Percentiles rank a stretch among this genome's conserved stretches.
Evolutionary conservation across 2,329 filamentous ascomycete genomes (phyloP).

Genomic region (Colletotrichum salicis): DNA sequence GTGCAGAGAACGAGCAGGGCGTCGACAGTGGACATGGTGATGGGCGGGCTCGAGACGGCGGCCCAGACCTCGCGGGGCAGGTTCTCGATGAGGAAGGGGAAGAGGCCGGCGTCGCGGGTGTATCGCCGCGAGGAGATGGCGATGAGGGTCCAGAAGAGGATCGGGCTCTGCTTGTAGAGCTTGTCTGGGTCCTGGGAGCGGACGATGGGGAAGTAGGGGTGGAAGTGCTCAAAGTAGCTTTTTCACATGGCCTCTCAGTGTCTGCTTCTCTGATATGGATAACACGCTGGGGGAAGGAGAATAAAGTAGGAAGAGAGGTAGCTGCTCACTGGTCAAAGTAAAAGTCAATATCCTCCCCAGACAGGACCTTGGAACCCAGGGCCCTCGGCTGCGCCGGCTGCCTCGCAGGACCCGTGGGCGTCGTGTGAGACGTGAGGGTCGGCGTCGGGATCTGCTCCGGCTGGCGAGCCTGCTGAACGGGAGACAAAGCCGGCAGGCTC

Average conservation of each 20-base stretch:
- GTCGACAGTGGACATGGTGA: conserved; percentile 61
- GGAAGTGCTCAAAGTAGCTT: conserved; percentile 64
- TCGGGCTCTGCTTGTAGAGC: conserved; percentile 57
- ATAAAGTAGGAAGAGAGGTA: background rate
- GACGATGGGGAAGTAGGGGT: conserved; percentile 63
- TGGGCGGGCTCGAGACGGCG: conserved; percentile 53
- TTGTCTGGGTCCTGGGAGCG: conserved; percentile 61
- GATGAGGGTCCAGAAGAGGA: conserved; percentile 67
- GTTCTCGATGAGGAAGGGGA: conserved; percentile 58
- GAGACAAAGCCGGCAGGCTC: conserved; percentile 29
- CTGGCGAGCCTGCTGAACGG: conserved; percentile 14
- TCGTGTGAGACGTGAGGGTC: conserved; percentile 42
- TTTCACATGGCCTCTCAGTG: background rate
- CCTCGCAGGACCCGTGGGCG: conserved; percentile 41
- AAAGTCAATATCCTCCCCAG: conserved; percentile 64
- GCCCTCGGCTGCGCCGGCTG: conserved; percentile 53
- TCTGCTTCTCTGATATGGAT: background rate
- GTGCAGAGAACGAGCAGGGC: conserved; percentile 61
- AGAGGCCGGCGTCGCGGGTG: conserved; percentile 52
- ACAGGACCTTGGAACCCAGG: conserved; percentile 58
- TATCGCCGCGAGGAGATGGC: conserved; percentile 62
- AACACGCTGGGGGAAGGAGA: background rate
- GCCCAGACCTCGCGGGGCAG: conserved; percentile 58
- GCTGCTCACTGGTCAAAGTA: conserved; percentile 63
- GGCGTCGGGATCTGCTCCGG: conserved; percentile 39